Percentiles rank a stretch among this genome's conserved stretches.
Conservation (phyloP, 2,329 filamentous ascomycete genomes). For the Claviceps monticola region DNA sequence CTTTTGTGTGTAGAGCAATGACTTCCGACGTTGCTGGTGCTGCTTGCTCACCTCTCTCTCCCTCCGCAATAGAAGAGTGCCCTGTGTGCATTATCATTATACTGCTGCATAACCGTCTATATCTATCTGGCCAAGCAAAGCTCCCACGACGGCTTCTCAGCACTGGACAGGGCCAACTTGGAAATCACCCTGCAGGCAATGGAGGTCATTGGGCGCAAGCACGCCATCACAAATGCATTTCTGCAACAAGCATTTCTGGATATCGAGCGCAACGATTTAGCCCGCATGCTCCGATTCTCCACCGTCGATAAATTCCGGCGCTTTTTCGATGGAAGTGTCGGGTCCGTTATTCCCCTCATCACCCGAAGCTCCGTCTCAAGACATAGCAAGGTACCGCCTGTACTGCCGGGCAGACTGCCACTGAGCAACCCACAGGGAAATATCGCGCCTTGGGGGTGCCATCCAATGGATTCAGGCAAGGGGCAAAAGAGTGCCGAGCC, state of each 20-base stretch:
- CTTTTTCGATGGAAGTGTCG: slow-evolving; percentile 13
- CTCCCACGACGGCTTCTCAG: slow-evolving; percentile 43
- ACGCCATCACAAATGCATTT: slow-evolving; percentile 69
- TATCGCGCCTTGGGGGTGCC: background rate
- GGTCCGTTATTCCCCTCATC: slow-evolving; percentile 33
- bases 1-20: background rate
- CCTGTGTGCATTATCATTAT: slow-evolving; percentile 58
- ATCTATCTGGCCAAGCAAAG: slow-evolving; percentile 61
- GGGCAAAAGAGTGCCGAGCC: background rate
- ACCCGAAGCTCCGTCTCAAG: slow-evolving; percentile 29
- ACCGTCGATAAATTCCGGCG: slow-evolving; percentile 19
- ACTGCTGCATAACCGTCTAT: slow-evolving; percentile 73
- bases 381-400: slow-evolving; percentile 25
- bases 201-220: slow-evolving; percentile 58
- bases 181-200: slow-evolving; percentile 70
- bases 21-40: background rate
- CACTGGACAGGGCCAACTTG: slow-evolving; percentile 34
- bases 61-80: slow-evolving; percentile 17
- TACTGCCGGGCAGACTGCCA: slow-evolving; percentile 31
- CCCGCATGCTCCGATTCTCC: slow-evolving; percentile 22
- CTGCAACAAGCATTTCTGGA: slow-evolving; percentile 78
- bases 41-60: background rate
- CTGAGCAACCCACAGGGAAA: slow-evolving; percentile 15
- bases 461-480: slow-evolving; percentile 1
- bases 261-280: slow-evolving; percentile 42